phyloP scores from a whole-genome alignment of 2,329 filamentous ascomycete species.

The Trichoderma endophyticum region DNA sequence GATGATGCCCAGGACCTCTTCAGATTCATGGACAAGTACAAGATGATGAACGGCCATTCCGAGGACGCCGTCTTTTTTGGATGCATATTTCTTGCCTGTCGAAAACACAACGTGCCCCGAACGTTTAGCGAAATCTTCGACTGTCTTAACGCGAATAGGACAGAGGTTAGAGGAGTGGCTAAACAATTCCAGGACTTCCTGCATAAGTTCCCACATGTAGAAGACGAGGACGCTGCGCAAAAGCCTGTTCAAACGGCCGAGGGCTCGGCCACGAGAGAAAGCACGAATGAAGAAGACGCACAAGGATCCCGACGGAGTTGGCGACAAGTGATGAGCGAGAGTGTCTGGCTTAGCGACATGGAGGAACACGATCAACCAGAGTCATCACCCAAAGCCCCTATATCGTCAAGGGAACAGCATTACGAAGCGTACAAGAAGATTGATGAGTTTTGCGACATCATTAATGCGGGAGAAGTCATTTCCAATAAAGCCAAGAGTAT shows the following conservation, averaged over 20 bases:
- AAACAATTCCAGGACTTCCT: not conserved
- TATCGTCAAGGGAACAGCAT: too few relatives aligned
- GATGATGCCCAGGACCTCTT: too few relatives aligned
- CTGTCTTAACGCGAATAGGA: not conserved
- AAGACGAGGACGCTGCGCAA: not conserved
- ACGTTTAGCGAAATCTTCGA: too few relatives aligned
- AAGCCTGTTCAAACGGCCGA: not conserved
- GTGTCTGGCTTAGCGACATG: not conserved
- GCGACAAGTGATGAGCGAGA: not conserved
- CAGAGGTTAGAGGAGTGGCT: not conserved
- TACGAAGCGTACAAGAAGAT: too few relatives aligned
- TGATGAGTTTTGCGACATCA: too few relatives aligned
- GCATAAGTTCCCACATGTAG: not conserved
- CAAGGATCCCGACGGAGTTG: not conserved
- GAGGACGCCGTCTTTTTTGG: too few relatives aligned
- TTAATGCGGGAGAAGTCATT: too few relatives aligned
- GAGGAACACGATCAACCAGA: not conserved
- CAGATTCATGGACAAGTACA: too few relatives aligned
- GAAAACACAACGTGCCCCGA: too few relatives aligned
- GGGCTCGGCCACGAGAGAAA: not conserved
- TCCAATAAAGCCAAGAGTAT: too few relatives aligned
- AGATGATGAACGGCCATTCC: too few relatives aligned
- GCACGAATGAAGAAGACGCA: not conserved
- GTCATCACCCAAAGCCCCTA: not conserved
- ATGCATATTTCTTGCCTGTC: too few relatives aligned